These are phyloP conservation scores for Reticulascus tulasneorum DNA, from an alignment of 2,329 filamentous ascomycete species.

Conservation along the genomic window DNA sequence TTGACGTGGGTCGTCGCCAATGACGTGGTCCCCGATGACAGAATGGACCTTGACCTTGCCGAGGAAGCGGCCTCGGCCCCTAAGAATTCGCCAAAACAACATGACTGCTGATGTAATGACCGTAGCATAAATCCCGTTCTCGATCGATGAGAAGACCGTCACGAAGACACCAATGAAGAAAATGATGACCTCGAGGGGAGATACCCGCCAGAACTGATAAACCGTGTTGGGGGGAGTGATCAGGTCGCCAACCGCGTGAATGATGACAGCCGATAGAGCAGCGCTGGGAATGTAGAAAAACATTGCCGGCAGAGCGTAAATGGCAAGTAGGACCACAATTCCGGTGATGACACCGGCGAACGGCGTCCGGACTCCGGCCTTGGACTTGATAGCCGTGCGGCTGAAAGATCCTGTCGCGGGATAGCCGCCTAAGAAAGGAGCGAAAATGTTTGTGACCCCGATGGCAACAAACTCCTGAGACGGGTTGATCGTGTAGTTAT, in stretches of 20 bases:
- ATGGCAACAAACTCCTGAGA: conserved; percentile 96
- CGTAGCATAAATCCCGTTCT: conserved; percentile 88
- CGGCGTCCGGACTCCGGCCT: conserved; percentile 89
- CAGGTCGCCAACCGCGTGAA: conserved; percentile 90
- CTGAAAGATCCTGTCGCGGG: conserved; percentile 95
- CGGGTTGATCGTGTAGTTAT: conserved; percentile 93
- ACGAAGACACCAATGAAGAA: conserved; percentile 92
- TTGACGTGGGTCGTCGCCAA: conserved; percentile 55
- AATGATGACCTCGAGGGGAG: conserved; percentile 83
- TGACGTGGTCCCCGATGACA: conserved; percentile 69
- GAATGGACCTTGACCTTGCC: conserved; percentile 82
- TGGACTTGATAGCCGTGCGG: conserved; percentile 93
- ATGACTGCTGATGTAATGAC: conserved; percentile 73
- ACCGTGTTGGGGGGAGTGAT: conserved; percentile 88
- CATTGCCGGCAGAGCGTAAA: conserved; percentile 81
- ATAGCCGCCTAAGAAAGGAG: conserved; percentile 88
- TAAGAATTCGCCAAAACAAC: conserved; percentile 78
- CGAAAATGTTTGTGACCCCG: conserved; percentile 83
- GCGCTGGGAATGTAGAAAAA: conserved; percentile 93
- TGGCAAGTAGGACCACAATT: conserved; percentile 77
- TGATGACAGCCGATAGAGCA: conserved; percentile 81
- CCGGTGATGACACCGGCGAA: conserved; percentile 88
- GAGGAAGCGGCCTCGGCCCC: conserved; percentile 78
- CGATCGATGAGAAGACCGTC: conserved; percentile 82
- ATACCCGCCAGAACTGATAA: conserved; percentile 93